Conservation (phyloP, 441 rosid genomes). For the Arabidopsis hybrid region DNA sequence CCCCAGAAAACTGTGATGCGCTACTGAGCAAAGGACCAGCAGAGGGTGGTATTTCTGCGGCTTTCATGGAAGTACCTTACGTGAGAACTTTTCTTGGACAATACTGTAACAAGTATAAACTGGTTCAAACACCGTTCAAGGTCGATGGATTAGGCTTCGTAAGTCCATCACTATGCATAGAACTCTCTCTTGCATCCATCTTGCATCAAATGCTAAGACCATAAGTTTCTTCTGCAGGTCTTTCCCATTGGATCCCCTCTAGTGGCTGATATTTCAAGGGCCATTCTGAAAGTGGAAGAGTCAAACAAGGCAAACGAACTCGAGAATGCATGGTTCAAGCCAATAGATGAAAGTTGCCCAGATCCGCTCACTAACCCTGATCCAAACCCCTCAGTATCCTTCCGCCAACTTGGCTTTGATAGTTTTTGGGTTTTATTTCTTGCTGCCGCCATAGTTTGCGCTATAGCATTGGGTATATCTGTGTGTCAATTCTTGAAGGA, state of each 20-base stretch:
- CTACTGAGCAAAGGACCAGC: conserved; percentile 52
- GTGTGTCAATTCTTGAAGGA: conserved; percentile 43
- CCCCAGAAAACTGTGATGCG: conserved; percentile 44
- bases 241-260: conserved; percentile 69
- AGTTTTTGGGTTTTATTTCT: conserved; percentile 74
- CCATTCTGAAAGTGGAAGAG: conserved; percentile 57
- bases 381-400: conserved; percentile 36
- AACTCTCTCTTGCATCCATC: not conserved
- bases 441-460: conserved; percentile 53
- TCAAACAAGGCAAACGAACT: conserved; percentile 52
- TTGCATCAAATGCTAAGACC: not conserved
- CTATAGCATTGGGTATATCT: conserved; percentile 51
- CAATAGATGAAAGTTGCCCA: conserved; percentile 37
- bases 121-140: conserved; percentile 48
- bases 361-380: conserved; percentile 38
- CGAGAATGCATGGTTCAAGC: conserved; percentile 52
- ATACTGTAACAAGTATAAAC: conserved; percentile 57
- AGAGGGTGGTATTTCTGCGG: conserved; percentile 61
- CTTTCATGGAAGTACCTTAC: conserved; percentile 58
- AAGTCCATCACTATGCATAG: conserved; percentile 32
- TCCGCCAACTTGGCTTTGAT: conserved; percentile 53
- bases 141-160: conserved; percentile 72
- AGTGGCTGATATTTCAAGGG: conserved; percentile 66
- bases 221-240: conserved; percentile 39
- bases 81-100: conserved; percentile 46